These are phyloP conservation scores for Alisma plantagoaquatica DNA, from an alignment of 106 monocot species.

Conservation along the genomic window DNA sequence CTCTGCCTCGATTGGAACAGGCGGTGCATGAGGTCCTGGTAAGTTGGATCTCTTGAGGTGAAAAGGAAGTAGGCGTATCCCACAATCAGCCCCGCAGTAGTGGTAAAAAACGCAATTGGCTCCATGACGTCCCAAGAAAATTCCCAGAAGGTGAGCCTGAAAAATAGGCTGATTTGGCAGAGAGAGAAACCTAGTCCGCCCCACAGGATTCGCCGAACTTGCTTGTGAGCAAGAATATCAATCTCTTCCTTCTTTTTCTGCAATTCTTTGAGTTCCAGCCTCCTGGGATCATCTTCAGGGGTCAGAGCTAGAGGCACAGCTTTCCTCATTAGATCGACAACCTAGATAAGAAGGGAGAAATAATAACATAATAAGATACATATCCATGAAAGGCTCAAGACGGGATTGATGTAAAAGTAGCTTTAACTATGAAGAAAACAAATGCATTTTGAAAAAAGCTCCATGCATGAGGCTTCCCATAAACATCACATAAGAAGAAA, in stretches of 20 bases:
- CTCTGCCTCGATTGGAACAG: conserved; percentile 48
- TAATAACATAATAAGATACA: no score
- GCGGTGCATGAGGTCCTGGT: conserved; percentile 64
- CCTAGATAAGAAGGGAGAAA: conserved; percentile 10
- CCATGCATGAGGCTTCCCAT: no score
- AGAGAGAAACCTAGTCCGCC: conserved; percentile 44
- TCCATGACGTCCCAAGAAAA: conserved; percentile 91
- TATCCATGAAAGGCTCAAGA: no score
- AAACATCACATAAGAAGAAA: no score
- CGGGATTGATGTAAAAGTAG: no score
- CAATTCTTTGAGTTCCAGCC: conserved; percentile 57
- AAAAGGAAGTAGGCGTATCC: conserved; percentile 65
- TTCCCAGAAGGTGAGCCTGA: conserved; percentile 81
- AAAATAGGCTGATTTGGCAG: conserved; percentile 53
- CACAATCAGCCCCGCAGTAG: conserved; percentile 36
- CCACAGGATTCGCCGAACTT: conserved; percentile 58
- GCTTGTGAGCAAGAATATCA: conserved; percentile 56
- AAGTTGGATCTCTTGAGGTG: conserved; percentile 70
- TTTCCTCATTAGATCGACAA: conserved; percentile 57
- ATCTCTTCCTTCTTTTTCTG: conserved; percentile 58
- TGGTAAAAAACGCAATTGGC: no score
- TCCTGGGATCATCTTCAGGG: conserved; percentile 49
- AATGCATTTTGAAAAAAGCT: no score
- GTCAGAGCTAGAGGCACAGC: conserved; percentile 52
- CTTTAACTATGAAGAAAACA: no score